Percentiles rank a stretch among this genome's conserved stretches.
These are phyloP conservation scores for Agastache rugosa DNA, from an alignment of 257 asterid genomes.

Conservation along the genomic window DNA sequence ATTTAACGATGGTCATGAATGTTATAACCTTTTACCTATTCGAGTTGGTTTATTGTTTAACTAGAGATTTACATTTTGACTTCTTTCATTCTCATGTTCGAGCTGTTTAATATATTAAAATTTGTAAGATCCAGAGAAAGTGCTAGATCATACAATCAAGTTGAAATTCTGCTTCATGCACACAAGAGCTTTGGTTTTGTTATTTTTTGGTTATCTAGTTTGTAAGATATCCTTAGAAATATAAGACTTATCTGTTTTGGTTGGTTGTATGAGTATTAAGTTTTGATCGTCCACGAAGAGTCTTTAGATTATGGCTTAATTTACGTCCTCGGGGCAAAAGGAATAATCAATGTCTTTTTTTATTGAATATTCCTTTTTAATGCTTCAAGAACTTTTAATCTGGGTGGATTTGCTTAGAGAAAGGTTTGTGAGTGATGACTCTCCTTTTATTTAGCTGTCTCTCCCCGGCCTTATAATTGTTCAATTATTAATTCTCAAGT, in stretches of 20 bases:
- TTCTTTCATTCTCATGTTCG: constrained; percentile 2
- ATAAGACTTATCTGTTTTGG: neutral
- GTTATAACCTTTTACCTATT: neutral
- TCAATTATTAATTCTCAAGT: constrained; percentile 18
- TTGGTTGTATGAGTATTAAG: constrained; percentile 9
- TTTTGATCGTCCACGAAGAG: neutral
- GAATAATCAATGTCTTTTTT: neutral
- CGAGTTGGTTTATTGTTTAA: constrained; percentile 20
- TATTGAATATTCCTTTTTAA: neutral
- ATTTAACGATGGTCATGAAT: constrained; percentile 12
- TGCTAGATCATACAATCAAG: constrained; percentile 13
- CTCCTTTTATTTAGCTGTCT: constrained; percentile 2
- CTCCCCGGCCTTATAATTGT: constrained; percentile 24
- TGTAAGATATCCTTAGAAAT: constrained; percentile 7
- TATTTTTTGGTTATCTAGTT: neutral
- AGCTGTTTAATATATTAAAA: neutral
- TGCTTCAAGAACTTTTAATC: neutral
- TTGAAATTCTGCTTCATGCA: constrained; percentile 18
- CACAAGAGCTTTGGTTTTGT: neutral
- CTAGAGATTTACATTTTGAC: neutral
- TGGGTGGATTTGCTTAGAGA: constrained; percentile 24
- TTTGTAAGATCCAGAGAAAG: constrained; percentile 17
- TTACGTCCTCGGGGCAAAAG: neutral
- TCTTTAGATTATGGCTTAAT: constrained; percentile 8
- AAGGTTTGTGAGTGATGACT: constrained; percentile 9